Percentiles rank a stretch among this genome's conserved stretches.
phyloP scores from a whole-genome alignment of 1,284 basidiomycete species.

The Austropuccinia psidii region DNA sequence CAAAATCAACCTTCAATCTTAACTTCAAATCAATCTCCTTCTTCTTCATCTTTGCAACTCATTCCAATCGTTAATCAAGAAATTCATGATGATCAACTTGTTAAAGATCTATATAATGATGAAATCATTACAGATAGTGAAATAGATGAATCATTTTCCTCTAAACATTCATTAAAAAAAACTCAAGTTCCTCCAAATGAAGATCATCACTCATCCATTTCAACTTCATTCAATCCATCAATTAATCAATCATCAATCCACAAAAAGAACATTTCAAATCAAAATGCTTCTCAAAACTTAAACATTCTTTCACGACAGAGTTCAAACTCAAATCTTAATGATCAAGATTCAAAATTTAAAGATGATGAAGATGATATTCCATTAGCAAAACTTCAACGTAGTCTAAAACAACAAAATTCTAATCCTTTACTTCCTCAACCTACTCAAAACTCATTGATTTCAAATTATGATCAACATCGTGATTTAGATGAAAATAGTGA shows the following conservation, averaged over 20 bases:
- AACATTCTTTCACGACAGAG: too few relatives aligned
- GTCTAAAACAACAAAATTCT: neutral
- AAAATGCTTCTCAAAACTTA: too few relatives aligned
- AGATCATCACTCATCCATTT: neutral
- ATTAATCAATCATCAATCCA: too few relatives aligned
- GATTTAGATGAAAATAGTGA: constrained; percentile 15
- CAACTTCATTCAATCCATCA: neutral
- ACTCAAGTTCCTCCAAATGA: too few relatives aligned
- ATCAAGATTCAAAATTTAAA: too few relatives aligned
- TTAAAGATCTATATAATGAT: too few relatives aligned
- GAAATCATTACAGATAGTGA: constrained; percentile 24
- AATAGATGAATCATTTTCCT: neutral
- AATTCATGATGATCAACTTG: neutral
- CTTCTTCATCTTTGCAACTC: too few relatives aligned
- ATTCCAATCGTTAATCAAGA: too few relatives aligned
- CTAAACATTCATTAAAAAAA: too few relatives aligned
- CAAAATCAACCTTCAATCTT: neutral
- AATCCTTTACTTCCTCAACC: neutral
- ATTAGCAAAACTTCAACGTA: constrained; percentile 21
- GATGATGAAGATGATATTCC: constrained; percentile 35
- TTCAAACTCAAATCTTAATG: too few relatives aligned
- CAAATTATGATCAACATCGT: neutral
- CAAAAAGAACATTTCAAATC: neutral
- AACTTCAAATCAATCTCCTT: neutral
- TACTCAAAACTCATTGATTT: neutral